phyloP scores from a whole-genome alignment of 2,329 filamentous ascomycete species.

The Ustulina deusta region DNA sequence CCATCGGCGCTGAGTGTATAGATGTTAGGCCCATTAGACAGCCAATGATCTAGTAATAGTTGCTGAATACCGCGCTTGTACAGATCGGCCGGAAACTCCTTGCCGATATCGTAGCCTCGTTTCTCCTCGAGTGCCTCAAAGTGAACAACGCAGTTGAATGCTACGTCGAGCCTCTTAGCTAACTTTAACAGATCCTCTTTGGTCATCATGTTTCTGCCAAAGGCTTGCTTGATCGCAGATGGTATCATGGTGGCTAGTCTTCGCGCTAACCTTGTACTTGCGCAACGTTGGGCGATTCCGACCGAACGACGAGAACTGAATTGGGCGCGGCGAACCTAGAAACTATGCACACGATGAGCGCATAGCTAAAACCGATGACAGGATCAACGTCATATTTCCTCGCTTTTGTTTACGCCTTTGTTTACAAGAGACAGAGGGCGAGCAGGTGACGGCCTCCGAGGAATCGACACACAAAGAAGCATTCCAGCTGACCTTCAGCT shows the following conservation, averaged over 20 bases:
- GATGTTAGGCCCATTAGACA: slow-evolving; percentile 17
- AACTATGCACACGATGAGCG: not conserved
- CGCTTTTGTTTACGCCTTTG: slow-evolving; percentile 7
- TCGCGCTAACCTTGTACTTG: not conserved
- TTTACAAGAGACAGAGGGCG: not conserved
- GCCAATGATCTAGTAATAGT: slow-evolving; percentile 28
- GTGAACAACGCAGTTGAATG: slow-evolving; percentile 26
- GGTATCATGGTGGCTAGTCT: slow-evolving; percentile 1
- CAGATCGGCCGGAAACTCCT: slow-evolving; percentile 32
- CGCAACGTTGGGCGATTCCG: not conserved
- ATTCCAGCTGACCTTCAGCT: not conserved
- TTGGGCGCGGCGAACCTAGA: not conserved
- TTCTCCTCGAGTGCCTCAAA: slow-evolving; percentile 35
- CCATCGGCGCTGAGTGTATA: slow-evolving; percentile 29
- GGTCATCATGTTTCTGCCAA: slow-evolving; percentile 20
- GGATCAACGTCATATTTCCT: not conserved
- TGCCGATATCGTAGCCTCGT: slow-evolving; percentile 34
- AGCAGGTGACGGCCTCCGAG: not conserved
- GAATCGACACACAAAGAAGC: slow-evolving; percentile 14
- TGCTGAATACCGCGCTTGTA: slow-evolving; percentile 34
- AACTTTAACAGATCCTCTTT: slow-evolving; percentile 19
- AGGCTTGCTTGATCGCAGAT: slow-evolving; percentile 12
- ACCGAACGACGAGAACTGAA: not conserved
- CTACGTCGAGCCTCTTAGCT: not conserved
- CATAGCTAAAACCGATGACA: not conserved